Percentiles rank a stretch among this genome's conserved stretches.
phyloP scores from a whole-genome alignment of 179 eudicot genomes.

The Silene noctiflora region DNA sequence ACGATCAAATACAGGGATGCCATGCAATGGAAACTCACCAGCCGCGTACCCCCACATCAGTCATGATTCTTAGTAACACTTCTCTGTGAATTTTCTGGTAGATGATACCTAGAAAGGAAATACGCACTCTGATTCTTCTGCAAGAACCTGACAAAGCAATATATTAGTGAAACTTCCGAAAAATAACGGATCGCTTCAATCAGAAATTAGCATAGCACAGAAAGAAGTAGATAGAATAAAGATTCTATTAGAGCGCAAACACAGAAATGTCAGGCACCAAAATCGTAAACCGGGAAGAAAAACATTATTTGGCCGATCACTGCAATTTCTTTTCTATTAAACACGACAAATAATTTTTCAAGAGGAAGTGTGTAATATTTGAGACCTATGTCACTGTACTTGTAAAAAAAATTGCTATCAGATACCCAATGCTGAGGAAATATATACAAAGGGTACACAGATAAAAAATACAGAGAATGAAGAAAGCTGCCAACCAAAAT shows the following conservation, averaged over 20 bases:
- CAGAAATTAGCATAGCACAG: background rate
- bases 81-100: constrained; percentile 25
- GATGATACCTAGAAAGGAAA: constrained; percentile 51
- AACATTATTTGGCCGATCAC: background rate
- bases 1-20: background rate
- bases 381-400: no score
- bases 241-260: background rate
- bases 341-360: no score
- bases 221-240: background rate
- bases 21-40: constrained; percentile 16
- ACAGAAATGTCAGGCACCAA: background rate
- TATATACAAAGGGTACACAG: no score
- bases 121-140: constrained; percentile 55
- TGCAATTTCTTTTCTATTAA: background rate
- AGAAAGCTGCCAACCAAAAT: no score
- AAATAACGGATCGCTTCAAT: background rate
- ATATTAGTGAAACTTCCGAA: background rate
- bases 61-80: constrained; percentile 25
- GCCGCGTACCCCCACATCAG: constrained; percentile 18
- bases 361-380: no score
- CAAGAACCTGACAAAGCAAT: constrained; percentile 53
- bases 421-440: no score
- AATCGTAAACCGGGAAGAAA: background rate
- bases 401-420: no score
- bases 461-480: no score